These are phyloP conservation scores for Panus rudis DNA, from an alignment of 768 basidiomycete genomes.

Conservation along the genomic window DNA sequence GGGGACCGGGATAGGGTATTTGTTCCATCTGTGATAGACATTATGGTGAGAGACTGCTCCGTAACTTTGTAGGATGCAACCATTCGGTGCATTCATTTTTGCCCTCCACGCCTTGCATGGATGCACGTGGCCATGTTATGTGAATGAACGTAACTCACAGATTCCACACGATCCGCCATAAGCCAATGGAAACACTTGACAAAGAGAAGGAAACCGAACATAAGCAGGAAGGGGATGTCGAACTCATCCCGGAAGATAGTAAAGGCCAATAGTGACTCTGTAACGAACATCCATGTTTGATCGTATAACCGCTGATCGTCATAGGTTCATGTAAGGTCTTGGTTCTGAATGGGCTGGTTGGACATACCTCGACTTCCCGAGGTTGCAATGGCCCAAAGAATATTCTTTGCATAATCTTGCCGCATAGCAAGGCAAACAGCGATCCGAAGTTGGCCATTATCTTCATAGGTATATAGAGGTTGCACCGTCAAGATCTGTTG, in stretches of 20 bases:
- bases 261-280: constrained; percentile 91
- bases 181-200: constrained; percentile 99
- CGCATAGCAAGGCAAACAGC: constrained; percentile 67
- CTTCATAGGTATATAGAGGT: constrained; percentile 31
- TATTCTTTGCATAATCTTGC: constrained; percentile 71
- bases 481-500: neutral
- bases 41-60: neutral
- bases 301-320: constrained; percentile 86
- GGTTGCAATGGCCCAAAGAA: constrained; percentile 89
- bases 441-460: constrained; percentile 88
- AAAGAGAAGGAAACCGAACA: constrained; percentile 93
- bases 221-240: constrained; percentile 83
- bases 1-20: constrained; percentile 79
- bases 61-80: neutral
- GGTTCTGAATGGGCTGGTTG: neutral
- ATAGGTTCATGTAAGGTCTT: neutral
- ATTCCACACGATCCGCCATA: constrained; percentile 91
- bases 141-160: constrained; percentile 47
- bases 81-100: no score
- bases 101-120: no score
- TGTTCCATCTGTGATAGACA: constrained; percentile 82
- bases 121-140: neutral
- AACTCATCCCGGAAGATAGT: constrained; percentile 97
- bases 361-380: constrained; percentile 83
- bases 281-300: constrained; percentile 94